Evolutionary conservation across 768 basidiomycete species (phyloP), one percentile per base, ranked within the genome.

Genomic region (Clitopilus hobsonii): DNA sequence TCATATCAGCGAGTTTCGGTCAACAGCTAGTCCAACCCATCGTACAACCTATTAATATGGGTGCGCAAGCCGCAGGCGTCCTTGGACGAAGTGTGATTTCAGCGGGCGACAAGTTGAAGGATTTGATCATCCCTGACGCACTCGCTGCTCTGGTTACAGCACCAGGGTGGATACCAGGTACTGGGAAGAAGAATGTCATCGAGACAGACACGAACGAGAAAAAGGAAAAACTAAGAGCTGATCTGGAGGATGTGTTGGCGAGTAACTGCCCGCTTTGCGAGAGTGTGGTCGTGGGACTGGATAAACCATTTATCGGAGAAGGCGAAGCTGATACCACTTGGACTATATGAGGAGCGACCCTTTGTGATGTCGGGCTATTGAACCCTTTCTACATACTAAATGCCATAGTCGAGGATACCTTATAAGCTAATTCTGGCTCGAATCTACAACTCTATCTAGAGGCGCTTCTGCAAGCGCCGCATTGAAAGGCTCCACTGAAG

Each of bases 201-300:
- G 82, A 83, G 58, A 77, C 76, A 57, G 78, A 76, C 49, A 78
- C 74, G 30, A 80, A 79, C 56, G 83, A 79, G 65, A 85, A 83
- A 68, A 72, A 76, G 48, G 91, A 92, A 70, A 85, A 81, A 67
- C 62, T 97, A 67, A 77, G 90, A 61, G 78, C 78, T 38, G 94
- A 98, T 73, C 68, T 99, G 65, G 97, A 99, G 61, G 90, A 93
- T 52, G 67, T 98, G 57, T 74, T 99, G 36, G 88, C 94, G 16
- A 86, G 88, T 60, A 91, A 80, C 56, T 98, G 97, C 73, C 94
- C 95, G 26, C 71, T 98, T 55, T 99, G 97, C 69, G 97, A 98
- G 66, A 87, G 87, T 58, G 89, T 94, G 16, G 80, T 97, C 45
- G 84, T 78, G 4, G 88, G 89, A 5, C 69, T 98, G 61, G 95